phyloP scores from a whole-genome alignment of 441 rosid genomes.

The Lepidium campestre region DNA sequence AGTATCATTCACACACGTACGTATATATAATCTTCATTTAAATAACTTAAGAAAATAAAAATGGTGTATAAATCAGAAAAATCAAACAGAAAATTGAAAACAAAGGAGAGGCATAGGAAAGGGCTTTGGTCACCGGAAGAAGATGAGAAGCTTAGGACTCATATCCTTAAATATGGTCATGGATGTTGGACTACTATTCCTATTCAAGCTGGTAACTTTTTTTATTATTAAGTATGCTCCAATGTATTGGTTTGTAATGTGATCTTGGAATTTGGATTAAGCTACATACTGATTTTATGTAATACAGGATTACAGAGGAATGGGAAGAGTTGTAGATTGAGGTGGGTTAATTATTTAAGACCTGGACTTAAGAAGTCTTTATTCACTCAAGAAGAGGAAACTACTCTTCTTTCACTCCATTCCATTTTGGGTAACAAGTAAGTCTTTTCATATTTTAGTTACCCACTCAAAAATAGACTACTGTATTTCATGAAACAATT shows the following conservation, averaged over 20 bases:
- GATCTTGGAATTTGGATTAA: background rate
- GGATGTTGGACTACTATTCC: constrained; percentile 62
- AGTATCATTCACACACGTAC: constrained; percentile 6
- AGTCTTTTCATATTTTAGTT: constrained; percentile 8
- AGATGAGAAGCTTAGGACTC: constrained; percentile 49
- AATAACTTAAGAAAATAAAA: background rate
- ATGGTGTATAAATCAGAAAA: constrained; percentile 44
- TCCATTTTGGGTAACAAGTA: constrained; percentile 81
- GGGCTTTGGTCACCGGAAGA: constrained; percentile 75
- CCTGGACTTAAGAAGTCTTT: constrained; percentile 69
- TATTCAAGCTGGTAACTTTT: constrained; percentile 45
- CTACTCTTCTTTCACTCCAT: constrained; percentile 60
- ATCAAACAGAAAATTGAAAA: constrained; percentile 17
- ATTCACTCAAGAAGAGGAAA: constrained; percentile 60
- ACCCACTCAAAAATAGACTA: background rate
- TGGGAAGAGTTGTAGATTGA: constrained; percentile 89
- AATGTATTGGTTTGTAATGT: background rate
- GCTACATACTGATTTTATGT: background rate
- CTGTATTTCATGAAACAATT: no score
- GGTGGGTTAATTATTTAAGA: constrained; percentile 85
- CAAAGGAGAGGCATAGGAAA: constrained; percentile 44
- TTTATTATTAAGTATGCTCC: background rate
- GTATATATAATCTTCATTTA: background rate
- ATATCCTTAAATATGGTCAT: constrained; percentile 50
- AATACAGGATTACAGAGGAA: constrained; percentile 67